Base-by-base conservation (phyloP, 1,139 yeast genomes). In the Saccharomyces hybrid region DNA sequence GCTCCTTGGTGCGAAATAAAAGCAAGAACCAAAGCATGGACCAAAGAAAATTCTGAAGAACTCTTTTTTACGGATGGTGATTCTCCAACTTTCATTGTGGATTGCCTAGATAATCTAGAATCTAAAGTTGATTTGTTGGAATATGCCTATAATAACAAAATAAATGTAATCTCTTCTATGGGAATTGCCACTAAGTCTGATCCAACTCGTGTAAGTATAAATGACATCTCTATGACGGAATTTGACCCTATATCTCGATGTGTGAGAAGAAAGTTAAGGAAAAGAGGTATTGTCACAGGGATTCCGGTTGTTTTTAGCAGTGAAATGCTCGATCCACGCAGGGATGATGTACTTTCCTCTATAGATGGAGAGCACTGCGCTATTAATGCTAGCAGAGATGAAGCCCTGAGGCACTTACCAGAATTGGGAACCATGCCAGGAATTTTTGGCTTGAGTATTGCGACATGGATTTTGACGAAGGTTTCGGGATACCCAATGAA, bases 401-500 rank as follows among this genome's bases (percentile, higher is more conserved):
- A 93, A 75, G 79, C 99, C 61, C 97, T 91, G 4, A 79, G 99
- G 62, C 91, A 93, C 53, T 76, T 93, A 57, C 99, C 99, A 0
- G 99, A 93, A 0, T 74, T 93, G 60, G 98, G 99, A 1, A 89
- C 99, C 0, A 82, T 93, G 84, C 99, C 99, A 0, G 97, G 95
- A 7, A 86, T 91, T 73, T 93, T 93, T 74, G 99, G 99, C 1
- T 77, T 93, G 51, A 82, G 96, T 0, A 79, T 93, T 57, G 95
- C 96, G 2, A 86, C 97, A 0, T 85, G 88, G 71, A 75, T 93
- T 48, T 72, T 93, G 51, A 87, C 96, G 2, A 75, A 80, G 5
- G 82, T 90, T 19, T 83, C 96, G 0, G 96, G 95, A 0, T 93
- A 93, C 66, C 95, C 95, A 9, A 79, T 82, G 59, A 96, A 89